Evolutionary conservation across 345 rosid genomes (phyloP).

Genomic region (Reutealis trisperma): DNA sequence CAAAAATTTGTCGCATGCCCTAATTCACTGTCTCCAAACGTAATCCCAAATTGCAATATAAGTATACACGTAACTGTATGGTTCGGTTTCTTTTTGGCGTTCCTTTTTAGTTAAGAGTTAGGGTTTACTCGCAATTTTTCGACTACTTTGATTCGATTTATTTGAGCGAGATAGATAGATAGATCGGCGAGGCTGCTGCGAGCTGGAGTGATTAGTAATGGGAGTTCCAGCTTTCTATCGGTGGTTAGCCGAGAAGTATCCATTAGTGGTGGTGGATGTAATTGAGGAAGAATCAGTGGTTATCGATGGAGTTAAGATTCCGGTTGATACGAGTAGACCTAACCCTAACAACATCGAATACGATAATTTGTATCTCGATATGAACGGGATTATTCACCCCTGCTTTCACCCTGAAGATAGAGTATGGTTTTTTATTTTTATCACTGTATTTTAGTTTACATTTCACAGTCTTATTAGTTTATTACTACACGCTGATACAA

Average conservation of each 20-base stretch:
- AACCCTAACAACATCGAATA: slow-evolving; percentile 81
- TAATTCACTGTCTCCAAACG: neutral
- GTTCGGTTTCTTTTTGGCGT: neutral
- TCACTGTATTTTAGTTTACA: no score
- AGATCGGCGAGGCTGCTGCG: slow-evolving; percentile 7
- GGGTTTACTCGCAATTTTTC: neutral
- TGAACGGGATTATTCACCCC: slow-evolving; percentile 98
- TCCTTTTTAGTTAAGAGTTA: neutral
- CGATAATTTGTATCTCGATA: slow-evolving; percentile 94
- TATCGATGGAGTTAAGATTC: slow-evolving; percentile 59
- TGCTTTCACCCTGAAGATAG: slow-evolving; percentile 96
- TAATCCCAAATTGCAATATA: neutral
- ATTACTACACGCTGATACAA: neutral
- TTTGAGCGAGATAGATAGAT: neutral
- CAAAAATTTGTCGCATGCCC: neutral
- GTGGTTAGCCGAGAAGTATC: slow-evolving; percentile 93
- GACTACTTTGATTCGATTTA: neutral
- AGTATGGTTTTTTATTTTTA: slow-evolving; percentile 35
- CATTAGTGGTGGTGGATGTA: slow-evolving; percentile 68
- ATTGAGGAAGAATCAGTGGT: slow-evolving; percentile 83
- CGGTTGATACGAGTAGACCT: slow-evolving; percentile 78
- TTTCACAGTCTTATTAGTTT: neutral
- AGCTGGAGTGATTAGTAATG: slow-evolving; percentile 37
- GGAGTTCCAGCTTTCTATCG: slow-evolving; percentile 96
- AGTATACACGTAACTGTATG: neutral